Percentiles rank a stretch among this genome's conserved stretches.
Conservation (phyloP, 2,329 filamentous ascomycete genomes). For the Fusarium tuaranense region DNA sequence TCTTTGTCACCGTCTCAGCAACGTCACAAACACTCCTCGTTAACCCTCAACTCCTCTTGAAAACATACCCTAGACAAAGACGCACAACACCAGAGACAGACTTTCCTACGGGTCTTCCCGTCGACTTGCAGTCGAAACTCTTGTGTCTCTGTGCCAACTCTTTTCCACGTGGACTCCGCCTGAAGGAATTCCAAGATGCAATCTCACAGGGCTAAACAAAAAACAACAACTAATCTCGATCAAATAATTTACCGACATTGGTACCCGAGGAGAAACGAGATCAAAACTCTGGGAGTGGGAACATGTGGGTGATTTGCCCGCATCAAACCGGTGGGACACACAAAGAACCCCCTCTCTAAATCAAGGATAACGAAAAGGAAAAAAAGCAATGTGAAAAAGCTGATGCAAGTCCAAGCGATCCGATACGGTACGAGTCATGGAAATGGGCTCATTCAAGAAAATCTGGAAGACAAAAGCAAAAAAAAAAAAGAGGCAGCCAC, state of each 20-base stretch:
- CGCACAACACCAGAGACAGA: not conserved
- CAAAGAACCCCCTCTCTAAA: not conserved
- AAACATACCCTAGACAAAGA: not conserved
- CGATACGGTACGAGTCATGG: constrained; percentile 1
- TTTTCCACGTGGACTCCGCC: not conserved
- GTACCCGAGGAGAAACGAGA: not conserved
- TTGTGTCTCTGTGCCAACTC: not conserved
- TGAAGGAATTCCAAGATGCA: not conserved
- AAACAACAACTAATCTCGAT: not conserved
- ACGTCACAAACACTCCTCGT: not conserved
- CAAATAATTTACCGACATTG: not conserved
- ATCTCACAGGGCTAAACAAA: not conserved
- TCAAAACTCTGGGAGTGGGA: not conserved
- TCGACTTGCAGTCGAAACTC: not conserved
- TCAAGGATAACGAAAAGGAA: not conserved
- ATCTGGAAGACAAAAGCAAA: not conserved
- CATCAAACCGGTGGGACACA: constrained; percentile 3
- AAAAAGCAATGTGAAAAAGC: not conserved
- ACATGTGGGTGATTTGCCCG: not conserved
- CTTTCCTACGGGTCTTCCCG: not conserved
- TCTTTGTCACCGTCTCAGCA: not conserved
- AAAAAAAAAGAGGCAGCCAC: not conserved
- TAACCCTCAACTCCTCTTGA: not conserved
- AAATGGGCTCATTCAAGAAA: not conserved
- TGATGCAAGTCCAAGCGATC: not conserved